A percentile compares a stretch with the other conserved stretches of the same genome.
Conservation (phyloP, 495 filamentous ascomycete species). For the Aspergillus bridgeri region DNA sequence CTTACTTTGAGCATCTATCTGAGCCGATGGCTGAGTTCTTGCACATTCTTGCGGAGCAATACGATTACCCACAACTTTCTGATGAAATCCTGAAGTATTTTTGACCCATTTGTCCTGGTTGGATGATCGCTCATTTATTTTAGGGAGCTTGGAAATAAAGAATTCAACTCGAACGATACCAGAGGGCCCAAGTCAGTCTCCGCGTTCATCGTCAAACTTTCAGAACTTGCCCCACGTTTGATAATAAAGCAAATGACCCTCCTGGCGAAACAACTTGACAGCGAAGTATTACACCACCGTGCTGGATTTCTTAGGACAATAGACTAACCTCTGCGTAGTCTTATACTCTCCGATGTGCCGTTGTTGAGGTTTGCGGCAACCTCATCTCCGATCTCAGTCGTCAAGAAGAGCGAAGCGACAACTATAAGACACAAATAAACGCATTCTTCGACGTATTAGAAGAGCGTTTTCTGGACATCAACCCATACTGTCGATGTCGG, state of each 20-base stretch:
- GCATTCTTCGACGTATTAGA: conserved; percentile 96
- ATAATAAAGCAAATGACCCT: conserved; percentile 98
- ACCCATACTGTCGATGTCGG: conserved; percentile 91
- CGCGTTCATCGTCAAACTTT: conserved; percentile 91
- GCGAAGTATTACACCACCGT: conserved; percentile 61
- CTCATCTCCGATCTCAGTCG: conserved; percentile 86
- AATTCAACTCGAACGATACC: conserved; percentile 94
- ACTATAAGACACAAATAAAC: conserved; percentile 89
- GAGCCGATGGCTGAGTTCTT: conserved; percentile 99
- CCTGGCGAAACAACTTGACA: conserved; percentile 88
- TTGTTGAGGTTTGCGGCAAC: conserved; percentile 99
- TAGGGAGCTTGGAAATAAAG: conserved; percentile 91
- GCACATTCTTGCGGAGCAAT: conserved; percentile 93
- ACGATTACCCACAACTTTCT: conserved; percentile 93
- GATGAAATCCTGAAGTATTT: conserved; percentile 77
- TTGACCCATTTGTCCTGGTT: not conserved
- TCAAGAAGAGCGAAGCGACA: conserved; percentile 83
- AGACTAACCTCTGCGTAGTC: conserved; percentile 52
- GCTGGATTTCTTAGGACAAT: not conserved
- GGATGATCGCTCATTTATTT: conserved; percentile 19
- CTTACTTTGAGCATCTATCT: conserved; percentile 96
- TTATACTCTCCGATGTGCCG: conserved; percentile 85
- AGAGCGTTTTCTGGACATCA: conserved; percentile 93
- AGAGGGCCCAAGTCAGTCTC: conserved; percentile 97
- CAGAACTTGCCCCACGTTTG: conserved; percentile 85